A percentile compares a stretch with the other conserved stretches of the same genome.
Conservation (phyloP, 345 rosid genomes). For the Camelina laxa region DNA sequence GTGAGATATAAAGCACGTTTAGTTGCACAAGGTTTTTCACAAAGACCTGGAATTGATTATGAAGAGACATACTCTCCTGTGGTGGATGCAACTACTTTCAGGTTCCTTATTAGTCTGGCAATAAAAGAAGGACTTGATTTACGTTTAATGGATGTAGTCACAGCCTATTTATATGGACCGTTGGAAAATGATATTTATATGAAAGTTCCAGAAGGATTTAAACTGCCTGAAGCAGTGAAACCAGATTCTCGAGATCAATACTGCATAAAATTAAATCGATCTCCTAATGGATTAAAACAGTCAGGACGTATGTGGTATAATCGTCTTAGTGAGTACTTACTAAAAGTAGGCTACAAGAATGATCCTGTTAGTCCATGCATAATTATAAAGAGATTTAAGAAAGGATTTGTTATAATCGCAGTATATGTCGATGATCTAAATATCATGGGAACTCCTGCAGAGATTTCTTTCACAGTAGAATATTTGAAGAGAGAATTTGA, state of each 20-base stretch:
- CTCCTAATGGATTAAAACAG: too few relatives aligned
- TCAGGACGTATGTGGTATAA: background rate
- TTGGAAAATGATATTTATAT: too few relatives aligned
- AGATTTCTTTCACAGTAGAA: too few relatives aligned
- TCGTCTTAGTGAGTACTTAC: background rate
- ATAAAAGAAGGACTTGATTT: too few relatives aligned
- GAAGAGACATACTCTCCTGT: background rate
- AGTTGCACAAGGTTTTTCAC: background rate
- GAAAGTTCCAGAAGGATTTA: background rate
- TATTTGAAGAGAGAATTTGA: too few relatives aligned
- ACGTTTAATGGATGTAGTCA: background rate
- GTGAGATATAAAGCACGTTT: background rate
- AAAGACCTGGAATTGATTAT: background rate
- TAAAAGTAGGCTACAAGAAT: background rate
- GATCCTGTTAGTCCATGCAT: too few relatives aligned
- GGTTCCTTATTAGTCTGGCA: background rate
- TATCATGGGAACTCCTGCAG: too few relatives aligned
- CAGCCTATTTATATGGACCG: background rate
- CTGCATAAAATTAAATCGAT: too few relatives aligned
- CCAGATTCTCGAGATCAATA: background rate
- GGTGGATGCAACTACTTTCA: background rate
- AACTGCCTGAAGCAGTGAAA: background rate
- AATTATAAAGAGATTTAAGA: too few relatives aligned
- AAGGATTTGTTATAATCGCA: too few relatives aligned
- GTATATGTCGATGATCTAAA: too few relatives aligned